phyloP scores from a whole-genome alignment of 2,329 filamentous ascomycete genomes.

The Blumeria graminis region DNA sequence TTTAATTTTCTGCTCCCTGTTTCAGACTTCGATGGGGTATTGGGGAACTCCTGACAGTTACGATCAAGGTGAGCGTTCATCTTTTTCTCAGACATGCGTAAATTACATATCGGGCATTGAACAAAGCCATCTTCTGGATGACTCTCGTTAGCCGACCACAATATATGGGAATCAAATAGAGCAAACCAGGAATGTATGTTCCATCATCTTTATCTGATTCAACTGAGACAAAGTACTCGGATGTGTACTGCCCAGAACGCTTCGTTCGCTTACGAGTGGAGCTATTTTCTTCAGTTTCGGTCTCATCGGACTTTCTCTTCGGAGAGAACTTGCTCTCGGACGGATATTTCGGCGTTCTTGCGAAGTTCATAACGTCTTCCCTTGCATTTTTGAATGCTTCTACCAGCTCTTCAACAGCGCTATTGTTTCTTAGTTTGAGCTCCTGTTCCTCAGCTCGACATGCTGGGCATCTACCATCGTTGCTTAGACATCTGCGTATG shows the following conservation, averaged over 20 bases:
- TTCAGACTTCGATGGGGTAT: background rate
- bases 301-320: constrained; percentile 8
- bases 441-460: constrained; percentile 65
- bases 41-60: constrained; percentile 5
- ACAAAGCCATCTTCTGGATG: constrained; percentile 32
- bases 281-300: constrained; percentile 8
- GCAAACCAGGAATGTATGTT: constrained; percentile 11
- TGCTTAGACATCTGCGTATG: constrained; percentile 63
- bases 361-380: constrained; percentile 36
- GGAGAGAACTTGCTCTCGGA: background rate
- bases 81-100: constrained; percentile 52
- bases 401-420: constrained; percentile 64
- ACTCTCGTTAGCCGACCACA: constrained; percentile 1
- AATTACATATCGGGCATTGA: constrained; percentile 54
- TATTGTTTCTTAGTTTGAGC: constrained; percentile 62
- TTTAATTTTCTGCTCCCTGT: constrained; percentile 2
- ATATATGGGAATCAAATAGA: background rate
- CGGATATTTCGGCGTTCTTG: constrained; percentile 20
- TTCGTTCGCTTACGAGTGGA: constrained; percentile 25
- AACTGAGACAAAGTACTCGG: constrained; percentile 10
- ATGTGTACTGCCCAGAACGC: constrained; percentile 18
- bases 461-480: constrained; percentile 68
- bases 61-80: constrained; percentile 66
- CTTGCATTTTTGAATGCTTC: constrained; percentile 50
- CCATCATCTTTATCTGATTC: constrained; percentile 11